Evolutionary conservation across 2,329 filamentous ascomycete species (phyloP).

Genomic region (Biscogniauxia sp.): DNA sequence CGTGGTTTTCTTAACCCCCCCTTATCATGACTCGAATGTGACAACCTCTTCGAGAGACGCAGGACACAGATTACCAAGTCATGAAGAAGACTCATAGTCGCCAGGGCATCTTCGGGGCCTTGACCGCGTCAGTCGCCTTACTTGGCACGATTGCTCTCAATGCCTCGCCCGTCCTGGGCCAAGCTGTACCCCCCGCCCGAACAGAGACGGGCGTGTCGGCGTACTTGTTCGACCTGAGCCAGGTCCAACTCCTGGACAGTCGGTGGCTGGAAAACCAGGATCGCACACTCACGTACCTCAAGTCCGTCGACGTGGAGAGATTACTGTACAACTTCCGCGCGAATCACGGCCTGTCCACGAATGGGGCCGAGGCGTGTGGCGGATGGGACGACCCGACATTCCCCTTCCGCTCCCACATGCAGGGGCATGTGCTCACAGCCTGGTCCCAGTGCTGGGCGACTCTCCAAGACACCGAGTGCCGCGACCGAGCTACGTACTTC

Average conservation of each 20-base stretch:
- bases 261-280: slow-evolving; percentile 45
- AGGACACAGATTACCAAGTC: not conserved
- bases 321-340: slow-evolving; percentile 48
- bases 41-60: not conserved
- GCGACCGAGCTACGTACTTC: slow-evolving; percentile 44
- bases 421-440: slow-evolving; percentile 50
- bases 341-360: slow-evolving; percentile 45
- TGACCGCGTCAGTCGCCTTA: slow-evolving; percentile 4
- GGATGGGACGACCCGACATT: slow-evolving; percentile 55
- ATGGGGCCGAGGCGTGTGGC: slow-evolving; percentile 43
- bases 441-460: slow-evolving; percentile 49
- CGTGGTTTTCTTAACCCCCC: not conserved
- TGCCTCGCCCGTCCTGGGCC: slow-evolving; percentile 13
- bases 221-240: slow-evolving; percentile 39
- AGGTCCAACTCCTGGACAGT: slow-evolving; percentile 37
- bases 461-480: slow-evolving; percentile 41
- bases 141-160: slow-evolving; percentile 7
- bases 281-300: slow-evolving; percentile 46
- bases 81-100: not conserved
- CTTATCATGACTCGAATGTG: not conserved
- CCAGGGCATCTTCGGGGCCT: not conserved
- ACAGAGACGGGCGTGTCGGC: slow-evolving; percentile 34
- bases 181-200: slow-evolving; percentile 26
- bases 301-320: slow-evolving; percentile 43
- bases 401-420: slow-evolving; percentile 50